phyloP scores from a whole-genome alignment of 1,139 yeast species.

The Entelexis sorbosivorans region DNA sequence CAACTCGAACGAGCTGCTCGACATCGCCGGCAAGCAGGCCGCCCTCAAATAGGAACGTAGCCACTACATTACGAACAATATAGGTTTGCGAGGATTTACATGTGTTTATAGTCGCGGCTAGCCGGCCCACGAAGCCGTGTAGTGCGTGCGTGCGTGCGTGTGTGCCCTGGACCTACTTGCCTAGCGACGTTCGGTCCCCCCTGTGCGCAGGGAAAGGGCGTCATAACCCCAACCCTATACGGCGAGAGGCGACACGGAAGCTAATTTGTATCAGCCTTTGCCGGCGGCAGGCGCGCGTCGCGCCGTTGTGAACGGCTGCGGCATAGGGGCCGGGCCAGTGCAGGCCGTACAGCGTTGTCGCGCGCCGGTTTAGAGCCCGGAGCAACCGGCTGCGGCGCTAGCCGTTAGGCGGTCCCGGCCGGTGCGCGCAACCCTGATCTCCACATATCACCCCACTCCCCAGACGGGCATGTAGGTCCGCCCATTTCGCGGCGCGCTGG shows the following conservation, averaged over 20 bases:
- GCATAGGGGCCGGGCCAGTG: too few species aligned
- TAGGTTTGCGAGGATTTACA: too few species aligned
- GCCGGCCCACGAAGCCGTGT: too few species aligned
- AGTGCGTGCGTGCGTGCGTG: too few species aligned
- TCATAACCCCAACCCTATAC: neutral
- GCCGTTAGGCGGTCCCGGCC: neutral
- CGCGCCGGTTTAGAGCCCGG: neutral
- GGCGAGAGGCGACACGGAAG: neutral
- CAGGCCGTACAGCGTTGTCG: too few species aligned
- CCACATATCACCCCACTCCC: conserved; percentile 1
- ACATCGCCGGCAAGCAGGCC: neutral
- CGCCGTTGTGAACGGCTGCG: neutral
- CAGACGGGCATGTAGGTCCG: neutral
- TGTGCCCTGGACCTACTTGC: neutral
- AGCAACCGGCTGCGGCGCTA: neutral
- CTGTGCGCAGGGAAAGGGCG: neutral
- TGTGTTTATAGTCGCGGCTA: too few species aligned
- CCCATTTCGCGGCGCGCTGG: neutral
- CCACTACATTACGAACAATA: too few species aligned
- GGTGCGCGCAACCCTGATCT: neutral
- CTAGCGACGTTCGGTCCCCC: neutral
- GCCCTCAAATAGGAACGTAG: too few species aligned
- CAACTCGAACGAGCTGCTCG: conserved; percentile 12
- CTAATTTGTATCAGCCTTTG: too few species aligned
- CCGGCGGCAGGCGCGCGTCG: too few species aligned